Evolutionary conservation across 345 rosid genomes (phyloP).

Genomic region (Aquilaria malaccensis): DNA sequence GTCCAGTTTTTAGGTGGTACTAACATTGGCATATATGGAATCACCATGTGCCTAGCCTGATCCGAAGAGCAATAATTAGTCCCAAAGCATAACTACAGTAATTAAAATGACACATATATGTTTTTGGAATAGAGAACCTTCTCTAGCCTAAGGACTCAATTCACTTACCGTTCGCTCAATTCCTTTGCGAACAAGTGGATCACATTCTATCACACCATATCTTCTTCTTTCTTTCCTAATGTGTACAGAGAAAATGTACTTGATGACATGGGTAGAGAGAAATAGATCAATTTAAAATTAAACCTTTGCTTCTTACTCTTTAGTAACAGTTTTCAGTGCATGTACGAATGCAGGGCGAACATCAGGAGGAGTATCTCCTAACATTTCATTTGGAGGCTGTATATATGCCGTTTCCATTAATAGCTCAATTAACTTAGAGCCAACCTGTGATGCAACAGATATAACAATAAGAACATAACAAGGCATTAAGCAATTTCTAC

Average conservation of each 20-base stretch:
- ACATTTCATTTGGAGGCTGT: conserved; percentile 73
- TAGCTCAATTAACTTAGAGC: conserved; percentile 77
- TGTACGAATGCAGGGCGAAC: conserved; percentile 93
- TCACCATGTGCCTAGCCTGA: conserved; percentile 98
- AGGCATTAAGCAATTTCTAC: conserved; percentile 1
- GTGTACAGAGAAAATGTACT: conserved; percentile 16
- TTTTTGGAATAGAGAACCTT: too few relatives aligned
- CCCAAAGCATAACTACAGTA: conserved; percentile 11
- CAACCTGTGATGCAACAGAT: conserved; percentile 54
- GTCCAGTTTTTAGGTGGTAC: conserved; percentile 90
- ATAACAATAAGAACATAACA: conserved; percentile 12
- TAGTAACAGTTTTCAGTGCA: conserved; percentile 42
- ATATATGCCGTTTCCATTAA: conserved; percentile 81
- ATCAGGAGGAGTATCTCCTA: conserved; percentile 75
- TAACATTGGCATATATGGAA: conserved; percentile 98
- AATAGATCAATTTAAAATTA: conserved; percentile 14
- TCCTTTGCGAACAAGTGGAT: conserved; percentile 70
- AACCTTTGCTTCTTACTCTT: conserved; percentile 44
- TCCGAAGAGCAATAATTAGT: conserved; percentile 18
- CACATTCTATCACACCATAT: conserved; percentile 94
- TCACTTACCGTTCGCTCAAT: conserved; percentile 85
- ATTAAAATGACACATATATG: conserved; percentile 1
- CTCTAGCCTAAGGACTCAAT: background rate
- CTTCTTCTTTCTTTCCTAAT: conserved; percentile 70
- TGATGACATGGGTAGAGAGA: conserved; percentile 1